Base-by-base conservation (phyloP, 2,329 filamentous ascomycete species). In the Akanthomyces muscarius region DNA sequence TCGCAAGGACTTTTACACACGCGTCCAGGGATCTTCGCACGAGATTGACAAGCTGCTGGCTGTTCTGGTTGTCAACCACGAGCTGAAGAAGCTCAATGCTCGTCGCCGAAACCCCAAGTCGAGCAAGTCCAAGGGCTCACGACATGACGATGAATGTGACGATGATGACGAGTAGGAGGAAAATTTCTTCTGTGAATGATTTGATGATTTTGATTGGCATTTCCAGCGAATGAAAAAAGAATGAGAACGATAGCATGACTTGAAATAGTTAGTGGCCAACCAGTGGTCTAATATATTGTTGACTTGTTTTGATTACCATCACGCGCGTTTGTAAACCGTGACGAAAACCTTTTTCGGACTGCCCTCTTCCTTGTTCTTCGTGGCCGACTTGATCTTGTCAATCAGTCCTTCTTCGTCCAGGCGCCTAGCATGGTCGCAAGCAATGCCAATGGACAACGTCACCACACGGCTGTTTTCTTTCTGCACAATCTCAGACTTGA, bases 41-140 rank as follows among this genome's bases (percentile, higher is more conserved):
- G 72, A 73, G 33, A 69, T 71, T 56, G 75, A 76, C 61, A 66
- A 69, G 54, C 70, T 76, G 59, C 66, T 77, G 18, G 70, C 70
- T 61, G 68, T 68, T 38, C 69, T 77, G 50, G 74, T 77, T 38
- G 71, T 77, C 23, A 72, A 74, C 58, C 75, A 77, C 61, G 75
- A 77, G 66, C 58, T 77, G 25, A 76, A 77, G 69, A 77, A 76
- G 67, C 70, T 77, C 63, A 74, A 72, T 53, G 72, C 75, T 50
- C 68, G 73, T 36, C 70, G 71, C 66, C 69, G 74, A 50, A 64
- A 68, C 28, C 61, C 70, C 38, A 71, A 75, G 63, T 64, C 69
- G 30, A 65, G 68, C 23, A 73, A 72, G 59, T 66, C 67, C 30
- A 73, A 69, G 63, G 57, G 66, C 13, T 62, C 64, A n/a, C 42